Conservation (phyloP, 225 moss, liverwort and hornwort species). For the Lunularia cruciata region DNA sequence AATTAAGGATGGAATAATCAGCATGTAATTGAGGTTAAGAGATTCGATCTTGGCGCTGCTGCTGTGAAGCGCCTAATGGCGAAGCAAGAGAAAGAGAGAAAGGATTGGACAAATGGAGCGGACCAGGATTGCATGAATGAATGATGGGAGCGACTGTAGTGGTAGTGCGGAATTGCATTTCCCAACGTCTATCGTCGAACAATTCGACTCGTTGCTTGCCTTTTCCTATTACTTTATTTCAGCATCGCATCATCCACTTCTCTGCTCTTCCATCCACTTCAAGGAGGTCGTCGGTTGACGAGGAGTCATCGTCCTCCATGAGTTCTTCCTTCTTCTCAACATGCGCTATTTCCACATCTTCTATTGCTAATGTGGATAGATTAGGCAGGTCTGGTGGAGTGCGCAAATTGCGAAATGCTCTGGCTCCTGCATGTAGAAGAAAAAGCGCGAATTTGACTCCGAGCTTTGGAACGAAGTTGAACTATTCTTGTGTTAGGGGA, state of each 20-base stretch:
- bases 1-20: no score
- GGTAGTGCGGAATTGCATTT: constrained; percentile 6
- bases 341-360: not conserved
- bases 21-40: no score
- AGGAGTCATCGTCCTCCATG: not conserved
- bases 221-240: not conserved
- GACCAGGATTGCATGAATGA: not conserved
- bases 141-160: constrained; percentile 12
- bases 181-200: not conserved
- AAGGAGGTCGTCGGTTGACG: not conserved
- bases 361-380: not conserved
- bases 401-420: not conserved
- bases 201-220: not conserved
- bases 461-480: constrained; percentile 1
- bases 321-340: not conserved
- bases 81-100: not conserved
- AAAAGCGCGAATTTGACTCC: not conserved
- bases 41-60: constrained; percentile 1
- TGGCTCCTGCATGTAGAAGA: not conserved
- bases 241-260: not conserved
- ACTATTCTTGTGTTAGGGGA: not conserved
- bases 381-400: not conserved
- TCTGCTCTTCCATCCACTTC: not conserved
- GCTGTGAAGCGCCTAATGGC: not conserved
- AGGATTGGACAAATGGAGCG: not conserved